Conservation (phyloP, 768 basidiomycete species). For the Mycena vulgaris region DNA sequence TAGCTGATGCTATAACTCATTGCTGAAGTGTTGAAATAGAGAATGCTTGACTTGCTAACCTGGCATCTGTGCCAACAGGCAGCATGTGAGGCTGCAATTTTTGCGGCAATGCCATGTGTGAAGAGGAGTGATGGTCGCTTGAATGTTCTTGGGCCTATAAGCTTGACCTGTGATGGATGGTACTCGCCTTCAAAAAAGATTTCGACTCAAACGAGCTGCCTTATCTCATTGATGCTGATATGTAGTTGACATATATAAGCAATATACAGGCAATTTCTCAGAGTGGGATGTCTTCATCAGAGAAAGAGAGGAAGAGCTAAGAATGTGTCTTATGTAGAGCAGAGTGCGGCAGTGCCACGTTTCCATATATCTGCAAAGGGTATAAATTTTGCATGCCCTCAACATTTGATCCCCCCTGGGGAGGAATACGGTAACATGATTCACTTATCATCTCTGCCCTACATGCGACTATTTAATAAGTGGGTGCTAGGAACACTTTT, state of each 20-base stretch:
- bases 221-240: not conserved
- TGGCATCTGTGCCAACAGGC: not conserved
- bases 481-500: no score
- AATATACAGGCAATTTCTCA: constrained; percentile 10
- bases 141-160: constrained; percentile 5
- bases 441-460: no score
- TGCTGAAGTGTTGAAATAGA: not conserved
- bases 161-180: constrained; percentile 8
- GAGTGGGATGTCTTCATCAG: not conserved
- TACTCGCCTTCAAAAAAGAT: constrained; percentile 6
- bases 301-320: no score
- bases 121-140: not conserved
- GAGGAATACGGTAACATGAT: no score
- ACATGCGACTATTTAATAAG: no score
- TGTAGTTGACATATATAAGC: constrained; percentile 6
- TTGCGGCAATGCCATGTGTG: not conserved
- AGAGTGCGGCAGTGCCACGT: no score
- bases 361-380: no score
- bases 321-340: no score
- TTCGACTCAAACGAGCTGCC: constrained; percentile 3
- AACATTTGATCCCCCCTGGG: no score
- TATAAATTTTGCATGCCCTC: no score
- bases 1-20: no score
- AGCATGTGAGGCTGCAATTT: constrained; percentile 6
- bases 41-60: not conserved